A percentile compares a stretch with the other conserved stretches of the same genome.
Conservation (phyloP, 2,329 filamentous ascomycete species). For the Aspergillus sp. region DNA sequence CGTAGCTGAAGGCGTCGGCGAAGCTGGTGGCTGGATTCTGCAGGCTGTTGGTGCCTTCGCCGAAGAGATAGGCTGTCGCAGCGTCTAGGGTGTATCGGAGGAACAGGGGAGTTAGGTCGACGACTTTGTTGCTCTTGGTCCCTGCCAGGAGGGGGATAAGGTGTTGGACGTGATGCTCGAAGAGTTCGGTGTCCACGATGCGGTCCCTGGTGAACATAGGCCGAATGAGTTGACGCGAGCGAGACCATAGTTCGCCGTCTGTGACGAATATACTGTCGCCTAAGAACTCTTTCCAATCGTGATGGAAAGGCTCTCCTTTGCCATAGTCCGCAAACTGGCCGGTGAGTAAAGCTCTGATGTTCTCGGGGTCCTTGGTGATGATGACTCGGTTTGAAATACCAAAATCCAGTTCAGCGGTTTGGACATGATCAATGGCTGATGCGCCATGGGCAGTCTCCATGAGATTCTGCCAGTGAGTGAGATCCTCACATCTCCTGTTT, state of each 20-base stretch:
- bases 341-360: slow-evolving; percentile 87
- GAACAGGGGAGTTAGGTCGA: slow-evolving; percentile 76
- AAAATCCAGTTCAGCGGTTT: slow-evolving; percentile 33
- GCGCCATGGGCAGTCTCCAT: slow-evolving; percentile 46
- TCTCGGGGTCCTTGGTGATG: slow-evolving; percentile 80
- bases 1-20: slow-evolving; percentile 77
- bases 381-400: slow-evolving; percentile 56
- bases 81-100: slow-evolving; percentile 83
- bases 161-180: slow-evolving; percentile 75
- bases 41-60: slow-evolving; percentile 66
- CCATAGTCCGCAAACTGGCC: slow-evolving; percentile 84
- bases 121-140: slow-evolving; percentile 45
- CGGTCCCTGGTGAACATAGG: slow-evolving; percentile 87
- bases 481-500: slow-evolving; percentile 56
- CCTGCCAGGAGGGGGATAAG: slow-evolving; percentile 68
- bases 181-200: slow-evolving; percentile 77
- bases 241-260: slow-evolving; percentile 77
- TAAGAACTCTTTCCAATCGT: slow-evolving; percentile 75
- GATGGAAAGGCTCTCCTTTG: slow-evolving; percentile 72
- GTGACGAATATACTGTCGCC: slow-evolving; percentile 85
- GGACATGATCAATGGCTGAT: slow-evolving; percentile 25
- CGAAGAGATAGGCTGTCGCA: slow-evolving; percentile 82
- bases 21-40: slow-evolving; percentile 68
- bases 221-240: slow-evolving; percentile 77
- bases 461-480: slow-evolving; percentile 61